Evolutionary conservation across 2,329 filamentous ascomycete genomes (phyloP), one percentile per base, ranked within the genome.

Genomic region (Penicillium aurantiogriseum): DNA sequence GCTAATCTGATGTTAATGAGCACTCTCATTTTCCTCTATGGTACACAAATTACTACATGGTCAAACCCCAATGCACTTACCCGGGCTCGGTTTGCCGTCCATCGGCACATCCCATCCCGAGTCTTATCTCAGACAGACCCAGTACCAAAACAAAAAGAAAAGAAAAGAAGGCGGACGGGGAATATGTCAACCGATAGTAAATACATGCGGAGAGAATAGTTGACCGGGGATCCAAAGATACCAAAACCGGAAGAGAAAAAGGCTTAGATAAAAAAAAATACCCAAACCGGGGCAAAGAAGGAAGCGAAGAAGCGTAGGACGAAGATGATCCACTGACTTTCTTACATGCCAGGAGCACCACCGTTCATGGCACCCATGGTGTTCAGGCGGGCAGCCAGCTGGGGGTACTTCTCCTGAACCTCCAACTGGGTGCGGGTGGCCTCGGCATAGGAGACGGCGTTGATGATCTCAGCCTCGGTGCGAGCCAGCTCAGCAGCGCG

Each of bases 351-450:
- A 35, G 71, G 67, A 42, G 73, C 67, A 23, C 68, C 75, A 58
- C 74, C 67, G 48, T 72, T 71, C 60, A 66, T 66, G 36, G 74
- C 74, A 31, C 79, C 75, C 80, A 87, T 87, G 53, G 81, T 81
- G 63, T 86, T 83, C 64, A 93, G 81, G 73, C 89, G 88, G 58
- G 83, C 85, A 15, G 89, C 88, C 51, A 94, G 82, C 74, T 91
- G 86, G 40, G 90, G 90, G 73, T 93, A 93, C 77, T 91, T 91
- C 77, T 92, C 88, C 72, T 91, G 89, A 17, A 94, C 90, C 79
- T 96, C 90, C 61, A 99, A 85, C 77, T 99, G 94, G 62, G 94
- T 97, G 70, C 94, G 85, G 39, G 94, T 97, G 21, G 94, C 94
- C 78, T 99, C 94, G 31, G 94, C 94, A 72, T 99, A 99, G 21